Conservation (phyloP, 2,329 filamentous ascomycete species). For the Zasmidium cellare region DNA sequence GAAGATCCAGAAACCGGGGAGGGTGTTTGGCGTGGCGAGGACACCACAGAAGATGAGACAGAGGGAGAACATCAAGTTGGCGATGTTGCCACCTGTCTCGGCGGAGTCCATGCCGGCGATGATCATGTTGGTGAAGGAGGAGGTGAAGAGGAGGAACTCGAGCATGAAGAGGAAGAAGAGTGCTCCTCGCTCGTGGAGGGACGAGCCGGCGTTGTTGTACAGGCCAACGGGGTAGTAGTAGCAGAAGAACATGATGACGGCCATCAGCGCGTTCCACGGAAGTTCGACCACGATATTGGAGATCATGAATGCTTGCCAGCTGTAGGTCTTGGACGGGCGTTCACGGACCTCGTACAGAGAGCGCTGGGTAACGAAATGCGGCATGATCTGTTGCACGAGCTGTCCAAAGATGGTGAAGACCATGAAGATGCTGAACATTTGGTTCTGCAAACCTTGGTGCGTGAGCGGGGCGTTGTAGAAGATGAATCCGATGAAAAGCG, state of each 20-base stretch:
- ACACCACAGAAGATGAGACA: slow-evolving; percentile 72
- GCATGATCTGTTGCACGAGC: slow-evolving; percentile 78
- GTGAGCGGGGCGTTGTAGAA: slow-evolving; percentile 62
- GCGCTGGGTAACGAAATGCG: slow-evolving; percentile 79
- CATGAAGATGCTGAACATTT: slow-evolving; percentile 86
- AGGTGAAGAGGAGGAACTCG: slow-evolving; percentile 68
- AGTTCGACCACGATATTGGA: slow-evolving; percentile 82
- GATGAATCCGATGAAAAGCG: slow-evolving; percentile 81
- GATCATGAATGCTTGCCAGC: slow-evolving; percentile 82
- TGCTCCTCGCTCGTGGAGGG: slow-evolving; percentile 67
- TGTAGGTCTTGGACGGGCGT: slow-evolving; percentile 79
- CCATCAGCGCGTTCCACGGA: slow-evolving; percentile 78
- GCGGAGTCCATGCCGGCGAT: slow-evolving; percentile 75
- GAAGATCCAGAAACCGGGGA: slow-evolving; percentile 75
- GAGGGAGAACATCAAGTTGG: slow-evolving; percentile 72
- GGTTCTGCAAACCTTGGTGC: slow-evolving; percentile 78
- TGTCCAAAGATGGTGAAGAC: slow-evolving; percentile 77
- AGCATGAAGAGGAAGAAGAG: slow-evolving; percentile 78
- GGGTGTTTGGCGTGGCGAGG: slow-evolving; percentile 60
- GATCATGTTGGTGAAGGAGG: slow-evolving; percentile 76
- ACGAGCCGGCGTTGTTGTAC: slow-evolving; percentile 67
- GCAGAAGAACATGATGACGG: slow-evolving; percentile 72
- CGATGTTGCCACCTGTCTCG: slow-evolving; percentile 73
- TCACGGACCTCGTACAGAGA: slow-evolving; percentile 83
- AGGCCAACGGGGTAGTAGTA: slow-evolving; percentile 88